A percentile compares a stretch with the other conserved stretches of the same genome.
Conservation (phyloP, 768 basidiomycete species). For the Piloderma croceum region DNA sequence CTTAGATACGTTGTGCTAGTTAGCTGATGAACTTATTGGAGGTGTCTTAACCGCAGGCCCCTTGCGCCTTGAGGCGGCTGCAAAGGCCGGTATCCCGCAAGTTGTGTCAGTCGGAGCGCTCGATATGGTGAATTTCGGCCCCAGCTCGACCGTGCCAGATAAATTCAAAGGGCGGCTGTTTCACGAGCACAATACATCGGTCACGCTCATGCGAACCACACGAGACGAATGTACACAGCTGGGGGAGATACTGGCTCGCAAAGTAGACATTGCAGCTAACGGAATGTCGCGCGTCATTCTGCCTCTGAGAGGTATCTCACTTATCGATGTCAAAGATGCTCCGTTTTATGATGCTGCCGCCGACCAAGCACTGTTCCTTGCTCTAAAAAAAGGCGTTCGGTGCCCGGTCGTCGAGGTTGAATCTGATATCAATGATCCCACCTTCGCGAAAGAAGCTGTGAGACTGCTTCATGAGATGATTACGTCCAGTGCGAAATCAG, state of each 20-base stretch:
- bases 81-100: slow-evolving; percentile 16
- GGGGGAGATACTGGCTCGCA: slow-evolving; percentile 16
- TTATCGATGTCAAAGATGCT: slow-evolving; percentile 17
- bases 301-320: slow-evolving; percentile 22
- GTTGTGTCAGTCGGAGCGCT: slow-evolving; percentile 28
- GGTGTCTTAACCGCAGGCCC: slow-evolving; percentile 24
- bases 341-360: slow-evolving; percentile 23
- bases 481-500: too few relatives aligned
- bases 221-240: slow-evolving; percentile 18
- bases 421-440: slow-evolving; percentile 21
- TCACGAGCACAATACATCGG: slow-evolving; percentile 20
- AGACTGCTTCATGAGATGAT: slow-evolving; percentile 15
- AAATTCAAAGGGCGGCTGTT: slow-evolving; percentile 14
- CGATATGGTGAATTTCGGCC: slow-evolving; percentile 31
- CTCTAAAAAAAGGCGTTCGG: slow-evolving; percentile 10
- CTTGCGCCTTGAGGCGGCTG: slow-evolving; percentile 21
- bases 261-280: slow-evolving; percentile 13
- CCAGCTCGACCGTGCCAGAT: slow-evolving; percentile 18
- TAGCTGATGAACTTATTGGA: slow-evolving; percentile 27
- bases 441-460: slow-evolving; percentile 14
- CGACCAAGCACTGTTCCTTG: slow-evolving; percentile 15
- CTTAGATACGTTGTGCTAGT: too few relatives aligned
- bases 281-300: slow-evolving; percentile 18
- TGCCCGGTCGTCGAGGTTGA: slow-evolving; percentile 20
- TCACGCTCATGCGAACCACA: slow-evolving; percentile 28